Base-by-base conservation (phyloP, 306 rosid species). In the Acacia acuminata region DNA sequence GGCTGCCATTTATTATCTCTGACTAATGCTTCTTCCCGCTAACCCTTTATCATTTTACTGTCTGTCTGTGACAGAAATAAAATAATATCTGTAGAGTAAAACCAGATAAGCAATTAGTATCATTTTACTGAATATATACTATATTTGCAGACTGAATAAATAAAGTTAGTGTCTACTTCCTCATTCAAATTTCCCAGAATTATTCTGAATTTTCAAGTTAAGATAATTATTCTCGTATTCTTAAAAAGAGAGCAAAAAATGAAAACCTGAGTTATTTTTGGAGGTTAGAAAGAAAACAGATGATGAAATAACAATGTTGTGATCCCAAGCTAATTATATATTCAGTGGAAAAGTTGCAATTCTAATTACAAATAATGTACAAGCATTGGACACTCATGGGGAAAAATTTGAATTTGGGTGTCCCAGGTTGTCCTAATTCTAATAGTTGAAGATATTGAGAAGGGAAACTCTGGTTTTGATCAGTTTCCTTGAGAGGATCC, bases 361-460 rank as follows among this genome's bases (percentile, higher is more conserved):
- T 51, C 34, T 45, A 4, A 56, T 84, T 11, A 55, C 73, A 84
- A 68, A 7, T 1, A 61, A 36, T 75, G 32, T 84, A 75, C 81
- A 83, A 69, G 48, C 13, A 60, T 4, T 40, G 40, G 81, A 75
- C 30, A 24, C 27, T n/a, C 47, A 66, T 36, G 9, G 65, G 77
- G 13, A 45, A 19, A 79, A 56, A 43, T 55, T 55, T 75, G 69
- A 56, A 55, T 38, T 36, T 56, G 69, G 20, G 68, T 56, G 68
- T 56, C 38, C 9, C 8, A 5, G 3, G 8, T 5, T n/a, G 25
- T 75, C 47, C 22, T 50, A 32, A 2, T 17, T 15, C 75, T 76
- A 80, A 74, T 80, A 44, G 43, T 42, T 82, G 73, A 86, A 82
- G 69, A 86, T 79, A 70, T 86, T 82, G 79, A 86, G 88, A 60